These are phyloP conservation scores for Infundibulicybe gibba DNA, from an alignment of 768 basidiomycete genomes.

Conservation along the genomic window DNA sequence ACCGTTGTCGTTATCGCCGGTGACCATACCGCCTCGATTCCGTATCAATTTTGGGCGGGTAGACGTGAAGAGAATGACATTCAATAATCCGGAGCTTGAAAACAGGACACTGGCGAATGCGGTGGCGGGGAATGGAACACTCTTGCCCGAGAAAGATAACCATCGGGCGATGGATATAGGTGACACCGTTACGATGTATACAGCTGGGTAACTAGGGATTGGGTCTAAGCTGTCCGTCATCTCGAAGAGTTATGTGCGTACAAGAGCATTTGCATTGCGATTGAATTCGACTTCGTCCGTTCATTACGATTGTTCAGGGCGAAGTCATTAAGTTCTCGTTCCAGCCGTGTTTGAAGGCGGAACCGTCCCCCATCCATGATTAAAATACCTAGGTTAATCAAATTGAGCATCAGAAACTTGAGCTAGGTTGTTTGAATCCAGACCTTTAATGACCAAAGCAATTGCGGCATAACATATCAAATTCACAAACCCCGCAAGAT, in stretches of 20 bases:
- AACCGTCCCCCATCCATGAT: neutral
- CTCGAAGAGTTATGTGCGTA: slow-evolving; percentile 3
- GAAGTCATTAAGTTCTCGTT: neutral
- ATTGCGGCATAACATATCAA: neutral
- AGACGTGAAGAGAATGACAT: slow-evolving; percentile 30
- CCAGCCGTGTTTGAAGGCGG: neutral
- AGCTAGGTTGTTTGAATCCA: slow-evolving; percentile 20
- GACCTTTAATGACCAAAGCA: neutral
- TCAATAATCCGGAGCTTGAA: slow-evolving; percentile 35
- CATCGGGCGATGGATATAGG: slow-evolving; percentile 37
- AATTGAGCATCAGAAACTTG: slow-evolving; percentile 23
- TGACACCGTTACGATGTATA: slow-evolving; percentile 34
- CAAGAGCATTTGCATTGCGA: slow-evolving; percentile 1
- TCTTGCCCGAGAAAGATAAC: slow-evolving; percentile 18
- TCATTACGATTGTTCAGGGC: neutral
- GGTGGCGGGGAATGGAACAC: slow-evolving; percentile 31
- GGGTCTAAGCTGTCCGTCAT: neutral
- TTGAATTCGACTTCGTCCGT: neutral
- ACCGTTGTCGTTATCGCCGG: neutral
- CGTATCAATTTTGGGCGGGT: slow-evolving; percentile 39
- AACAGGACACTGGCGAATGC: slow-evolving; percentile 34
- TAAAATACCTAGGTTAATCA: slow-evolving; percentile 10
- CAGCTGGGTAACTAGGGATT: slow-evolving; percentile 6
- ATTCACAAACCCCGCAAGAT: too few relatives aligned
- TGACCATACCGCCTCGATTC: slow-evolving; percentile 1